Conservation (phyloP, 345 rosid species). For the Melastoma malabathricum region DNA sequence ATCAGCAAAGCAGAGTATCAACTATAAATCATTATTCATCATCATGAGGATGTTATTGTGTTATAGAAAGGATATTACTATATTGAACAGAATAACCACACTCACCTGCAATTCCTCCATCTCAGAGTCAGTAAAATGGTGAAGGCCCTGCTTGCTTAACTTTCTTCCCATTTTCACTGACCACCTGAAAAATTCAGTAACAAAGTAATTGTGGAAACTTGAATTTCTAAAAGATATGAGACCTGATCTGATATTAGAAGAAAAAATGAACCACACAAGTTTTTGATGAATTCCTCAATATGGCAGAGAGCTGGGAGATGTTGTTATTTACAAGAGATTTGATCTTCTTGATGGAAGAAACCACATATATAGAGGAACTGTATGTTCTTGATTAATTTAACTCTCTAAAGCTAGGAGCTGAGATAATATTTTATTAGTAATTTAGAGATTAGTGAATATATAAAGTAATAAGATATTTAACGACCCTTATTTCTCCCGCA, state of each 20-base stretch:
- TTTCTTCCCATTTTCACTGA: slow-evolving; percentile 92
- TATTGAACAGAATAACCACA: not conserved
- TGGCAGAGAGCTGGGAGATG: slow-evolving; percentile 66
- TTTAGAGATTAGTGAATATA: too few species aligned
- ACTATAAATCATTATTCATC: too few species aligned
- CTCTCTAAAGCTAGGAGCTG: too few species aligned
- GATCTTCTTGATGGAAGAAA: slow-evolving; percentile 90
- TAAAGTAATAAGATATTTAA: too few species aligned
- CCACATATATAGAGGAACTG: slow-evolving; percentile 86
- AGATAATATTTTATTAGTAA: not conserved
- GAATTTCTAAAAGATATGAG: not conserved
- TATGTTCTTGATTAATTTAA: too few species aligned
- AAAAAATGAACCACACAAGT: slow-evolving; percentile 47
- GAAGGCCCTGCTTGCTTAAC: slow-evolving; percentile 66
- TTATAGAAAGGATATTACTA: not conserved
- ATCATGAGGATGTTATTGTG: not conserved
- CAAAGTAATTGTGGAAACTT: not conserved
- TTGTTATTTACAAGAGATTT: slow-evolving; percentile 59
- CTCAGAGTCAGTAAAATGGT: slow-evolving; percentile 62
- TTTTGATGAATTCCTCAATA: slow-evolving; percentile 67
- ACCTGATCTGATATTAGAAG: slow-evolving; percentile 1
- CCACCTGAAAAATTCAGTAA: slow-evolving; percentile 30
- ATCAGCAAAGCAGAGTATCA: too few species aligned
- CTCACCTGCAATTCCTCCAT: slow-evolving; percentile 91
- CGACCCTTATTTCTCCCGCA: too few species aligned